Base-by-base conservation (phyloP, 1,284 basidiomycete genomes). In the Grifola frondosa region DNA sequence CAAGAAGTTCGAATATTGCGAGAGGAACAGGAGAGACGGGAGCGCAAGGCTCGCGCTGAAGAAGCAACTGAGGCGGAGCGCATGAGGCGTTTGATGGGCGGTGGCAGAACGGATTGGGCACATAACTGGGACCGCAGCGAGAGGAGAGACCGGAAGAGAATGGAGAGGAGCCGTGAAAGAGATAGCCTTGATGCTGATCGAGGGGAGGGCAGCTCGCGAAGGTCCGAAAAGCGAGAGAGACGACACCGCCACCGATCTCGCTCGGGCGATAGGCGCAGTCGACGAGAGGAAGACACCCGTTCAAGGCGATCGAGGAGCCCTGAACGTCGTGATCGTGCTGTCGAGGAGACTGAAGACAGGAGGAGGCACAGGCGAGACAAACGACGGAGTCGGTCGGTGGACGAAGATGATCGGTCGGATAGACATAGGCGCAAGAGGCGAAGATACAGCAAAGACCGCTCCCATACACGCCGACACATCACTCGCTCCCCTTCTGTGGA, bases 31-130 rank as follows among this genome's bases (percentile, higher is more conserved):
- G 81, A 86, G 56, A 70, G 78, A 43, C 69, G 56, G 38, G 84
- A 88, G 50, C 65, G 82, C 28, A 68, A 71, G 38, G 71, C 70
- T 1, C 69, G 86, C 5, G 87, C 86, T 2, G 77, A 84, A 56
- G 86, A 89, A 59, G 87, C 86, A 15, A 73, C 70, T 3, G 75
- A 75, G 26, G 85, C 84, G 9, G 80, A 81, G 58, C 71, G 75
- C 44, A 59, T 76, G 46, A 66, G 79, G 45, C 68, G 78, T 38
- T 61, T 63, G 6, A 60, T 66, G 48, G 67, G 65, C 16, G 61
- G 65, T 22, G 58, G 54, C 31, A 54, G 62, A 16, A 58, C 51
- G n/a, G 48, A 53, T 26, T 58, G 60, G 55, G 52, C 59, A 29
- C 65, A 65, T 49, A 54, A 54, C 16, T 52, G 52, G 50, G 57